Base-by-base conservation (phyloP, 1,284 basidiomycete species). In the Flammula alnicola region DNA sequence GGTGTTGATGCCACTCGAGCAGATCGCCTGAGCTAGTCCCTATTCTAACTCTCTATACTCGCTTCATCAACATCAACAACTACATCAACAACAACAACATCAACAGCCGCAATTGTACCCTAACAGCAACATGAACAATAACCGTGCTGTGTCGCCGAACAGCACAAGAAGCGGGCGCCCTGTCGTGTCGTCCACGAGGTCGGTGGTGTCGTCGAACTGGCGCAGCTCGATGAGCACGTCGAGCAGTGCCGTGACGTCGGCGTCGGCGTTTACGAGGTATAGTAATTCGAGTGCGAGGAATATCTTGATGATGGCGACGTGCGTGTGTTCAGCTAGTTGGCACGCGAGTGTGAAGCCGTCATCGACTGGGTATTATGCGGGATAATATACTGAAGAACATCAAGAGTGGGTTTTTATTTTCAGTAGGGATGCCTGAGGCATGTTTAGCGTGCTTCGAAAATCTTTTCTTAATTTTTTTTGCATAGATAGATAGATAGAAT, bases 231-330 rank as follows among this genome's bases (percentile, higher is more conserved):
- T 77, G 76, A 80, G 77, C 49, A 81, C 78, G n/a, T 76, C 76
- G 9, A 80, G 84, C 36, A 88, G 83, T 62, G 81, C 84, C 12
- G 80, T 79, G 52, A 84, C 84, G 35, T 83, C 82, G 4, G 79
- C 80, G 22, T 83, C 80, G 20, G 81, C 83, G 33, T 92, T 90
- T 61, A 91, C 89, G 25, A 74, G 83, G 52, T 90, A 87, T 70
- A 89, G 86, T 69, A 91, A 91, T 61, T 80, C 78, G 25, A 90
- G 87, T 64, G 62, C 76, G 47, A 76, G 84, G 44, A 89, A 86
- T 55, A 76, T 91, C 30, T 84, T 85, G 14, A 91, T 89, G 3
- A 81, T 80, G 49, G 88, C 88, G 47, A 58, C 57, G 3, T 88
- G 86, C 60, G 79, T 88, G 12, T 88, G 85, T 27, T 78, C 79